phyloP scores from a whole-genome alignment of 208 protist genomes.

The Leishmania major region DNA sequence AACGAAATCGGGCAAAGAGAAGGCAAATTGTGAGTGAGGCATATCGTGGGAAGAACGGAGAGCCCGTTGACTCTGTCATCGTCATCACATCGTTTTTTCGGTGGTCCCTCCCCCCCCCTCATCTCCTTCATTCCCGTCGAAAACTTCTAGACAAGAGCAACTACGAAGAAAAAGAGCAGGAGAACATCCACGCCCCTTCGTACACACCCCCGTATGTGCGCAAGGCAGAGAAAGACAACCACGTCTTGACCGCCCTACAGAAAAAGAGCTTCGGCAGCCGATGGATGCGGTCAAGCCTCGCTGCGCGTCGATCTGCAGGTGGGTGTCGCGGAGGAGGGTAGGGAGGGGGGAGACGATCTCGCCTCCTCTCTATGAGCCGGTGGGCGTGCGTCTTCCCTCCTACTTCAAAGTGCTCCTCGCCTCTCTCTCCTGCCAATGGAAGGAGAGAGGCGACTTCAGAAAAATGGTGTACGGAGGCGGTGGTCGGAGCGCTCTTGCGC shows the following conservation, averaged over 20 bases:
- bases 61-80: neutral
- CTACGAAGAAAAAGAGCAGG: neutral
- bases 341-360: neutral
- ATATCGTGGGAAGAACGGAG: neutral
- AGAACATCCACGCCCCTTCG: neutral
- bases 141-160: neutral
- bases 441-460: neutral
- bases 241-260: neutral
- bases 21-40: neutral
- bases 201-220: neutral
- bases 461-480: no score
- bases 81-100: neutral
- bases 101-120: neutral
- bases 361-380: neutral
- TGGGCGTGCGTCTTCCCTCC: neutral
- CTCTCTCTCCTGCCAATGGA: neutral
- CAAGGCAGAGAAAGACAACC: neutral
- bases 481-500: no score
- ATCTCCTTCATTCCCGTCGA: neutral
- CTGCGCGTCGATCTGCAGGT: neutral
- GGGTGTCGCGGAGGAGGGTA: neutral
- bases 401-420: no score
- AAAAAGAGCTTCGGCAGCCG: neutral
- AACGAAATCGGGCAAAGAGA: neutral
- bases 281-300: neutral